These are phyloP conservation scores for Jackrogersella minutella DNA, from an alignment of 495 filamentous ascomycete genomes.

Conservation along the genomic window DNA sequence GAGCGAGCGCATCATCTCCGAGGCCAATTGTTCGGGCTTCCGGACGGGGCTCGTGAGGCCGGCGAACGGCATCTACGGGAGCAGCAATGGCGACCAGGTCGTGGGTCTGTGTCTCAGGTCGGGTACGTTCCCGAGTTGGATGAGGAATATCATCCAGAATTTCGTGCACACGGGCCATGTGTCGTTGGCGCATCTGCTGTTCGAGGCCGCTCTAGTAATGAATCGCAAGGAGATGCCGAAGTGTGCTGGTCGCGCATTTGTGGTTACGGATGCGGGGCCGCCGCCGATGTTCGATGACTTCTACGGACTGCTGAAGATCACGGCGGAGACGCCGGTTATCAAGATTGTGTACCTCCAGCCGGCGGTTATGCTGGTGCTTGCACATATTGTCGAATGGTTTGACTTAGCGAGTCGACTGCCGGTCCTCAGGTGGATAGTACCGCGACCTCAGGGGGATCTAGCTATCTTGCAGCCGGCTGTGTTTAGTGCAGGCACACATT, in stretches of 20 bases:
- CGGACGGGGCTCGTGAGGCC: slow-evolving; percentile 66
- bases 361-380: slow-evolving; percentile 55
- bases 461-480: slow-evolving; percentile 60
- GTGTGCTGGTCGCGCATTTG: slow-evolving; percentile 54
- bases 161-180: slow-evolving; percentile 65
- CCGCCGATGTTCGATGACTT: slow-evolving; percentile 47
- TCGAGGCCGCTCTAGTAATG: slow-evolving; percentile 60
- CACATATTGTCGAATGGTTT: slow-evolving; percentile 58
- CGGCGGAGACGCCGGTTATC: slow-evolving; percentile 44
- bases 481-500: slow-evolving; percentile 54
- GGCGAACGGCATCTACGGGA: slow-evolving; percentile 65
- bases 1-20: slow-evolving; percentile 60
- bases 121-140: slow-evolving; percentile 52
- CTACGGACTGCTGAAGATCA: slow-evolving; percentile 35
- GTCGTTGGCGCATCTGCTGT: slow-evolving; percentile 63
- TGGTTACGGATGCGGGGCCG: slow-evolving; percentile 50
- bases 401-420: slow-evolving; percentile 45
- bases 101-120: slow-evolving; percentile 40
- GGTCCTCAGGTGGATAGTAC: slow-evolving; percentile 50
- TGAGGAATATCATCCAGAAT: slow-evolving; percentile 59
- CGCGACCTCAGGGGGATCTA: slow-evolving; percentile 47
- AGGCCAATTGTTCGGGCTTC: slow-evolving; percentile 56
- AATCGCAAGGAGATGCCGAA: slow-evolving; percentile 43
- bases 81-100: slow-evolving; percentile 53
- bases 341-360: slow-evolving; percentile 48